A percentile compares a stretch with the other conserved stretches of the same genome.
phyloP scores from a whole-genome alignment of 257 asterid genomes.

The Thymus mandschuricus region DNA sequence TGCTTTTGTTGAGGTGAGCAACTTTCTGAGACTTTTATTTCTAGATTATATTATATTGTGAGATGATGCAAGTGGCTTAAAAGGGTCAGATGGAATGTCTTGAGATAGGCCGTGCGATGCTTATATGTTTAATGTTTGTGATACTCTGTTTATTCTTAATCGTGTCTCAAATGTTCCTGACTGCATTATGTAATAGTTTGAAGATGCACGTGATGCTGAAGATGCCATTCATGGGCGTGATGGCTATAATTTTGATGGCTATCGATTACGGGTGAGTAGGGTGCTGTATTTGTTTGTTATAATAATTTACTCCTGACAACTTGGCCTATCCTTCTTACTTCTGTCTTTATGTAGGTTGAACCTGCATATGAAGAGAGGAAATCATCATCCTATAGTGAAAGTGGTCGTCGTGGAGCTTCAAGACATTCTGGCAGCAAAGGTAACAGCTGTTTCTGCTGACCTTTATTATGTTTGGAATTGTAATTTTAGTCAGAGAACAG shows the following conservation, averaged over 20 bases:
- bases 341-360: constrained; percentile 20
- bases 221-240: constrained; percentile 14
- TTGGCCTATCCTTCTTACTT: neutral
- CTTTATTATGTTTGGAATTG: neutral
- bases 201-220: constrained; percentile 17
- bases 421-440: constrained; percentile 14
- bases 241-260: constrained; percentile 17
- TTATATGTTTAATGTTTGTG: neutral
- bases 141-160: neutral
- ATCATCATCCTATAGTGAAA: constrained; percentile 12
- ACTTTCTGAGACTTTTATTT: neutral
- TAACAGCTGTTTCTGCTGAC: neutral
- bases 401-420: constrained; percentile 20
- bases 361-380: constrained; percentile 19
- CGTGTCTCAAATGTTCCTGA: neutral
- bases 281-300: neutral
- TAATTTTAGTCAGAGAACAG: neutral
- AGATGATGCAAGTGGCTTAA: neutral
- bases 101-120: neutral
- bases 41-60: neutral
- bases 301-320: neutral
- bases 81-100: neutral
- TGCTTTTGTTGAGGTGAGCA: constrained; percentile 76
- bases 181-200: constrained; percentile 10
- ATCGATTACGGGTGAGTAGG: constrained; percentile 16